These are phyloP conservation scores for Paecilomyces sp. DNA, from an alignment of 2,329 filamentous ascomycete species.

Conservation along the genomic window DNA sequence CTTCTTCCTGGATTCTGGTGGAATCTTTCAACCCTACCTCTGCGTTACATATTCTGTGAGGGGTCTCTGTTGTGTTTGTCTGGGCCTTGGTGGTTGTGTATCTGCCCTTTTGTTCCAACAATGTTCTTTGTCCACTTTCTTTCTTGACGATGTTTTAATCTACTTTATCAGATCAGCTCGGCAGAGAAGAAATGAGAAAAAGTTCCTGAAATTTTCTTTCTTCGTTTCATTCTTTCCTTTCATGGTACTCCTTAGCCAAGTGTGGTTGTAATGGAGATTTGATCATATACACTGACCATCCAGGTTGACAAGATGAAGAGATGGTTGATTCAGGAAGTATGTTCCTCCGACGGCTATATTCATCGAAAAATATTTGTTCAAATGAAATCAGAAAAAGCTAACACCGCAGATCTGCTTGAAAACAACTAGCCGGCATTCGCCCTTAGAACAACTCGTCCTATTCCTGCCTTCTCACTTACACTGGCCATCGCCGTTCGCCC, in stretches of 20 bases:
- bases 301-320: no score
- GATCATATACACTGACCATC: background rate
- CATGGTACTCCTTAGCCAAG: slow-evolving; percentile 3
- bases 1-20: background rate
- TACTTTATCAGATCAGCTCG: background rate
- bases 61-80: background rate
- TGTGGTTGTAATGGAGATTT: background rate
- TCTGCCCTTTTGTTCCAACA: slow-evolving; percentile 1
- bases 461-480: slow-evolving; percentile 5
- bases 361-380: background rate
- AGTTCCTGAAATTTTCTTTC: slow-evolving; percentile 1
- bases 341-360: no score
- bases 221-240: slow-evolving; percentile 2
- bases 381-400: background rate
- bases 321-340: no score
- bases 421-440: slow-evolving; percentile 3
- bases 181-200: background rate
- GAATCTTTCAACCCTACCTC: background rate
- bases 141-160: slow-evolving; percentile 1
- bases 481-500: slow-evolving; percentile 26
- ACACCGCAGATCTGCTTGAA: background rate
- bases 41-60: background rate
- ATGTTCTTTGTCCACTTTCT: background rate
- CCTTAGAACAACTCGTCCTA: slow-evolving; percentile 8
- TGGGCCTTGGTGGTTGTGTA: background rate